Evolutionary conservation across 495 filamentous ascomycete species (phyloP).

Genomic region (Cetradonia linearis): DNA sequence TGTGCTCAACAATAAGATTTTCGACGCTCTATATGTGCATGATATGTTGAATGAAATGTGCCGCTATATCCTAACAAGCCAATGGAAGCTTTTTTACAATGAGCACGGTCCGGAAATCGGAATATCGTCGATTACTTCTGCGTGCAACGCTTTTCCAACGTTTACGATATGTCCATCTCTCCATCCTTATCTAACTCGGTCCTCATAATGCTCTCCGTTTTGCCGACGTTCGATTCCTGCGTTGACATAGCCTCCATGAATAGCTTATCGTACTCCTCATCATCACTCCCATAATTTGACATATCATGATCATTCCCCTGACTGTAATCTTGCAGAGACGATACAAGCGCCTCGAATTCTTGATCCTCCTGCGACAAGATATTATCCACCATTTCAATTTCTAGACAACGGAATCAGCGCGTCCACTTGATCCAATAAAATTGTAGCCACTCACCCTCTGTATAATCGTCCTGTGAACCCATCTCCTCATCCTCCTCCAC

Average conservation of each 20-base stretch:
- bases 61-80: background rate
- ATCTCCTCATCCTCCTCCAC: conserved; percentile 31
- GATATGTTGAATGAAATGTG: conserved; percentile 23
- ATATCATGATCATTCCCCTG: background rate
- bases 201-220: background rate
- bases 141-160: background rate
- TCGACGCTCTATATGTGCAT: background rate
- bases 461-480: conserved; percentile 28
- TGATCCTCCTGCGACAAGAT: conserved; percentile 45
- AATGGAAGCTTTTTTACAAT: background rate
- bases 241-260: conserved; percentile 42
- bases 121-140: background rate
- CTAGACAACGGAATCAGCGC: conserved; percentile 4
- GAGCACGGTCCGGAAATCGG: background rate
- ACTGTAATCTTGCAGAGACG: conserved; percentile 30
- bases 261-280: conserved; percentile 49
- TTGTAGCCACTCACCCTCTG: background rate
- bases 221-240: conserved; percentile 19
- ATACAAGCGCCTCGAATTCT: conserved; percentile 49
- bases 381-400: conserved; percentile 33
- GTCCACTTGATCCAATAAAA: too few species aligned
- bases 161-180: conserved; percentile 19
- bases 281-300: conserved; percentile 27
- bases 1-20: conserved; percentile 58
- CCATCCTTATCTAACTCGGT: background rate